A percentile compares a stretch with the other conserved stretches of the same genome.
These are phyloP conservation scores for Raffaelea ambrosiae DNA, from an alignment of 2,329 filamentous ascomycete genomes.

Conservation along the genomic window DNA sequence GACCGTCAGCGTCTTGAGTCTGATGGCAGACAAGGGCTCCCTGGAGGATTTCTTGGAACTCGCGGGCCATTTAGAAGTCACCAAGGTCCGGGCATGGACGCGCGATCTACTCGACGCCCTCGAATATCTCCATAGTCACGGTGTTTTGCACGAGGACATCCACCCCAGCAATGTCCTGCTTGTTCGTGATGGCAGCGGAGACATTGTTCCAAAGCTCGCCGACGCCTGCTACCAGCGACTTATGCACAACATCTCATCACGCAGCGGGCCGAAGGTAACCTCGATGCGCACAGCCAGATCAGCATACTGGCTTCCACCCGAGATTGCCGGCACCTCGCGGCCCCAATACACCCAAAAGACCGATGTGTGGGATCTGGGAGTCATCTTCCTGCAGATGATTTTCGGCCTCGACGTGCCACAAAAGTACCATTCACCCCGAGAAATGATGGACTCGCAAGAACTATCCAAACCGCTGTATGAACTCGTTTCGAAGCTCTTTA, in stretches of 20 bases:
- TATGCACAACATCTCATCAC: constrained; percentile 48
- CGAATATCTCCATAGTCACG: constrained; percentile 77
- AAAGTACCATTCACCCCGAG: constrained; percentile 70
- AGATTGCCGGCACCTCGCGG: constrained; percentile 56
- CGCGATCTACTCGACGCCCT: constrained; percentile 83
- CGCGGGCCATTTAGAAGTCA: constrained; percentile 63
- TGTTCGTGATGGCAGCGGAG: constrained; percentile 59
- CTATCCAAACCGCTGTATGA: constrained; percentile 72
- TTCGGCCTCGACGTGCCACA: constrained; percentile 72
- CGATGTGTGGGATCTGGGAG: constrained; percentile 91
- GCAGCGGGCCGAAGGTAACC: constrained; percentile 42
- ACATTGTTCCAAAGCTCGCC: constrained; percentile 64
- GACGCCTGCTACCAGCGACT: constrained; percentile 65
- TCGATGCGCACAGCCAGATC: constrained; percentile 58
- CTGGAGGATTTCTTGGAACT: constrained; percentile 75
- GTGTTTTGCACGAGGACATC: constrained; percentile 75
- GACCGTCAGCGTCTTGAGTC: constrained; percentile 67
- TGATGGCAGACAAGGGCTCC: constrained; percentile 74
- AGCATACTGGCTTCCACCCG: constrained; percentile 75
- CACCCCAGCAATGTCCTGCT: constrained; percentile 74
- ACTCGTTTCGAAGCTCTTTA: constrained; percentile 77
- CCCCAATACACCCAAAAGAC: constrained; percentile 66
- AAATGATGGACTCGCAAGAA: constrained; percentile 60
- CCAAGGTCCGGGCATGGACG: constrained; percentile 81
- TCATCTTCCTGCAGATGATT: constrained; percentile 88